Conservation (phyloP, 179 eudicot species). For the Camellia oleifera region DNA sequence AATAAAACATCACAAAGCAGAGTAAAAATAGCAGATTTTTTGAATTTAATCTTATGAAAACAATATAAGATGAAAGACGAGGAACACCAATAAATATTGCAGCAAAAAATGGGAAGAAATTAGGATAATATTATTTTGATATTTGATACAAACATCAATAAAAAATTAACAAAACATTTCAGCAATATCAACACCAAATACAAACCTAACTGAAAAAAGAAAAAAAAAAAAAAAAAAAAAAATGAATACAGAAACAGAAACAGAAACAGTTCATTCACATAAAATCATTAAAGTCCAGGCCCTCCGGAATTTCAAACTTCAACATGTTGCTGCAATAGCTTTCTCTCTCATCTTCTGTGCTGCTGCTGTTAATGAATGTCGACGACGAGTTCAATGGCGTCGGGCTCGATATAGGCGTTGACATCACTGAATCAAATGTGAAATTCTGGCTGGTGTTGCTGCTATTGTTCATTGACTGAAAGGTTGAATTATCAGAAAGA, state of each 20-base stretch:
- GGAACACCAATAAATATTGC: background rate
- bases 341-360: conserved; percentile 42
- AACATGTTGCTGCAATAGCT: conserved; percentile 42
- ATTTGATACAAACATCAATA: background rate
- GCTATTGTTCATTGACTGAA: conserved; percentile 2
- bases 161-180: background rate
- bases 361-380: conserved; percentile 25
- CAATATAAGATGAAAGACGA: too few species aligned
- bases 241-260: background rate
- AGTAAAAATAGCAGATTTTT: too few species aligned
- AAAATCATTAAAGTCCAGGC: conserved; percentile 37
- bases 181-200: background rate
- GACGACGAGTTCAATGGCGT: conserved; percentile 33
- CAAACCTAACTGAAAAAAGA: background rate
- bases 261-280: conserved; percentile 22
- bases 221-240: background rate
- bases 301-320: conserved; percentile 44
- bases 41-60: too few species aligned
- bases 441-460: conserved; percentile 11
- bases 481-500: conserved; percentile 23
- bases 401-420: conserved; percentile 32
- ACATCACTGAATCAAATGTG: conserved; percentile 27
- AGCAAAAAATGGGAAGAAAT: background rate
- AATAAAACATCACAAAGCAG: too few species aligned
- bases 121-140: background rate